Base-by-base conservation (phyloP, 495 filamentous ascomycete species). In the Neurospora sublineolata region DNA sequence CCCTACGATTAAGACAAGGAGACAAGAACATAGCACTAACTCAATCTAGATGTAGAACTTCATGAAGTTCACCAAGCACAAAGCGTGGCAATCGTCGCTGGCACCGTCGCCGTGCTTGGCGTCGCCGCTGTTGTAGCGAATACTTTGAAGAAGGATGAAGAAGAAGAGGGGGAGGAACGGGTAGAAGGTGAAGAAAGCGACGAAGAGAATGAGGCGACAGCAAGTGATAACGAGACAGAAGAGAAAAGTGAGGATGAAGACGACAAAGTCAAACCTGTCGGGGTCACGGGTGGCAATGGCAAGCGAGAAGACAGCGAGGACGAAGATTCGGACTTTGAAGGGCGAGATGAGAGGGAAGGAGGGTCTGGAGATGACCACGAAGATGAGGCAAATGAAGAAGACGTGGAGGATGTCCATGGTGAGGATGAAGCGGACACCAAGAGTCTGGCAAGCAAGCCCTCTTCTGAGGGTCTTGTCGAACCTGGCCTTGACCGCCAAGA, bases 401-500 rank as follows among this genome's bases (percentile, higher is more conserved):
- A 58, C 10, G 30, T 4, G 7, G 36, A 73, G 12, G 36, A 69
- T 8, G 18, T 20, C 2, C n/a, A 46, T 37, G 46, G 38, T 41
- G 44, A 8, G 46, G 30, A 58, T 27, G 44, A 37, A 33, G 68
- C 20, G 27, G 38, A 42, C n/a, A 44, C 20, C 10, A 70, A 20
- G 38, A 70, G 33, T n/a, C 30, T 36, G 4, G 16, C 30, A n/a
- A 68, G 67, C 7, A 67, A 44, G 60, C 40, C 72, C 23, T 52
- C 58, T 16, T 36, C 1, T 2, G 69, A 71, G 6, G 69, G 44
- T 52, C 44, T 69, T 33, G n/a, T 7, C 27, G 64, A 67, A 23
- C 41, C 40, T 16, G 58, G 72, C 16, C 76, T 80, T 42, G 75
- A 77, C 16, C 76, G 79, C 6, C 76, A 77, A 72, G 79, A 80